phyloP scores from a whole-genome alignment of 169 alveolate genomes.

The Plasmodium gaboni region DNA sequence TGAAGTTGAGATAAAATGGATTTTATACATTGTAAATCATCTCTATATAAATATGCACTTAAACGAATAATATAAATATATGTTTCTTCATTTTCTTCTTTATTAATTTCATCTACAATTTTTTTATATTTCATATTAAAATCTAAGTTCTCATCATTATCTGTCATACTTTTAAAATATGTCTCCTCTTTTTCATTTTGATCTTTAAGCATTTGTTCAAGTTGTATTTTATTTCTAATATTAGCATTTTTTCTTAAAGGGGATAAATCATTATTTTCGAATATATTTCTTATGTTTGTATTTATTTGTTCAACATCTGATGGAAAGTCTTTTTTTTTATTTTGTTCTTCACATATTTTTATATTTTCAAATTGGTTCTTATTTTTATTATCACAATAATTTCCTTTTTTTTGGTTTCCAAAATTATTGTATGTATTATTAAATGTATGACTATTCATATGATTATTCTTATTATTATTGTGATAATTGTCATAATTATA shows the following conservation, averaged over 20 bases:
- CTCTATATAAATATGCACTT: slow-evolving; percentile 80
- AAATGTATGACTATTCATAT: not conserved
- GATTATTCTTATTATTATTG: not conserved
- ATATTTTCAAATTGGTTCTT: no score
- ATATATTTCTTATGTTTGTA: slow-evolving; percentile 37
- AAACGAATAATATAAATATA: slow-evolving; percentile 70
- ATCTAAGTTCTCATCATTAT: slow-evolving; percentile 18
- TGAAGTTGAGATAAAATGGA: slow-evolving; percentile 74
- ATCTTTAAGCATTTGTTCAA: slow-evolving; percentile 38
- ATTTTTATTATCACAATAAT: no score
- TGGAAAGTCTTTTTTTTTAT: no score
- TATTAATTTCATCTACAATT: slow-evolving; percentile 57
- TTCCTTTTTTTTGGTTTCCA: no score
- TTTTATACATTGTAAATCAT: slow-evolving; percentile 80
- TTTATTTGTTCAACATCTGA: slow-evolving; percentile 41
- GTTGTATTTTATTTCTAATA: slow-evolving; percentile 57
- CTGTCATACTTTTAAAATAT: not conserved
- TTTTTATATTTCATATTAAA: slow-evolving; percentile 51
- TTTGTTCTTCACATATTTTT: no score
- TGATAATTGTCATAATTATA: not conserved
- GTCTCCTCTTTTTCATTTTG: not conserved
- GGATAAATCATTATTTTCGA: slow-evolving; percentile 57
- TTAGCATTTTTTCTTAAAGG: slow-evolving; percentile 64
- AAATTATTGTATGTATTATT: no score
- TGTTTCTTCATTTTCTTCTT: slow-evolving; percentile 52